Evolutionary conservation across 306 rosid genomes (phyloP), one percentile per base, ranked within the genome.

Genomic region (Lathyrus aphaca): DNA sequence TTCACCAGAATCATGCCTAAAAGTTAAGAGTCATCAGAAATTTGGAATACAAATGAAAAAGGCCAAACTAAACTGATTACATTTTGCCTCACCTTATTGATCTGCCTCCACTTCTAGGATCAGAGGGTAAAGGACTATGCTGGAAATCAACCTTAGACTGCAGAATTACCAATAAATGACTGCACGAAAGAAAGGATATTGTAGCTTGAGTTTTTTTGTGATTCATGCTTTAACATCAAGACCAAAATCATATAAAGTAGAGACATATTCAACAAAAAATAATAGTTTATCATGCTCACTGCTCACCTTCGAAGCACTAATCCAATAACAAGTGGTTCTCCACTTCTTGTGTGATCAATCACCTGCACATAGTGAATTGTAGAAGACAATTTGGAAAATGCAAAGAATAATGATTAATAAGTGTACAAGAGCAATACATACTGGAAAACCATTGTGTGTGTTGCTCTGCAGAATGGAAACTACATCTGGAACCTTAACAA

Each of bases 401-500:
- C 29, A 5, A 70, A 77, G 50, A 73, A 57, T 35, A 64, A 40
- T 46, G 57, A 40, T 30, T 63, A 63, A 65, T 5, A 61, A 18
- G 42, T 50, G 58, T 71, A 77, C 16, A 71, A 35, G 67, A 72
- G 79, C 44, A n/a, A 63, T 68, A 54, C 96, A 82, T 88, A 94
- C 97, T n/a, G 99, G 99, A 74, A 87, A 94, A 74, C 99, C 99
- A 43, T 94, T 91, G 77, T 94, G 97, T 42, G 80, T 53, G 82
- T 94, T 94, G 95, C 96, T 85, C 76, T 40, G 82, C 69, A 94
- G 75, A 80, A 94, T 94, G 62, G 91, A 82, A 77, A 84, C 85
- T 75, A 91, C 74, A 67, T 94, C 97, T 60, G 99, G 90, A 82
- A 94, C 96, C 95, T 91, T 94, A 53, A 79, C 92, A 70, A 94